Percentiles rank a stretch among this genome's conserved stretches.
These are phyloP conservation scores for Sporothrix luriei DNA, from an alignment of 2,329 filamentous ascomycete species.

Conservation along the genomic window DNA sequence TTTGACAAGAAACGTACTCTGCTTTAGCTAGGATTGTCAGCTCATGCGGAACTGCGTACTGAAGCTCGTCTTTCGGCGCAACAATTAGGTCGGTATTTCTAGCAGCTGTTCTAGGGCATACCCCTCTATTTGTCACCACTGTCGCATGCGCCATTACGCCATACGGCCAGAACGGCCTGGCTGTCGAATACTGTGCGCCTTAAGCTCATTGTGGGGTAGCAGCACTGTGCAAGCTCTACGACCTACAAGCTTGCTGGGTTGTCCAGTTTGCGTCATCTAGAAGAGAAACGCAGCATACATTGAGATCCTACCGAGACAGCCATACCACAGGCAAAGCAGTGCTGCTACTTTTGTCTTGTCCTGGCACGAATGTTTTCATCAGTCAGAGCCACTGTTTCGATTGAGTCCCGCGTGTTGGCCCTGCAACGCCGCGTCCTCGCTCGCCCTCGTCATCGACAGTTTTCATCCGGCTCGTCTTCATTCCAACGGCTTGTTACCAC, in stretches of 20 bases:
- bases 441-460: not conserved
- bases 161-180: not conserved
- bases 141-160: slow-evolving; percentile 23
- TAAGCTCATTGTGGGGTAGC: not conserved
- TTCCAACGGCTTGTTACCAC: not conserved
- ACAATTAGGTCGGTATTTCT: not conserved
- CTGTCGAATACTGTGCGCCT: not conserved
- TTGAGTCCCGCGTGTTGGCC: slow-evolving; percentile 8
- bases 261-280: not conserved
- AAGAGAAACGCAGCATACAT: not conserved
- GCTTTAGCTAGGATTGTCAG: not conserved
- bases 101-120: not conserved
- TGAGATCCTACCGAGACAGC: not conserved
- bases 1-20: not conserved
- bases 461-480: not conserved
- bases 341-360: no score
- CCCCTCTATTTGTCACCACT: slow-evolving; percentile 3
- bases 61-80: not conserved
- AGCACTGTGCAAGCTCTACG: slow-evolving; percentile 16
- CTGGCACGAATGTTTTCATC: slow-evolving; percentile 18
- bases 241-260: not conserved
- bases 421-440: not conserved
- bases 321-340: not conserved
- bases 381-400: not conserved
- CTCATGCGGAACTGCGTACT: not conserved